phyloP scores from a whole-genome alignment of 208 protist species.

The Angomonas deanei region DNA sequence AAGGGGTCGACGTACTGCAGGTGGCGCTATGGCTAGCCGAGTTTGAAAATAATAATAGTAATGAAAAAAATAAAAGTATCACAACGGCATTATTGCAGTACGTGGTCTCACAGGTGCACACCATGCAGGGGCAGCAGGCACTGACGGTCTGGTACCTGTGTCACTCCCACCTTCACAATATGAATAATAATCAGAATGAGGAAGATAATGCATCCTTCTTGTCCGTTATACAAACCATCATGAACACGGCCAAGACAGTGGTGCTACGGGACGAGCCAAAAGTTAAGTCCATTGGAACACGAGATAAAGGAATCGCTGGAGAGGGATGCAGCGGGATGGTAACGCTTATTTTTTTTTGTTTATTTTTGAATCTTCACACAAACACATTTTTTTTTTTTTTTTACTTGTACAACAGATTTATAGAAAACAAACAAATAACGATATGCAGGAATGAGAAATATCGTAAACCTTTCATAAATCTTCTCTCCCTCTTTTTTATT shows the following conservation, averaged over 20 bases:
- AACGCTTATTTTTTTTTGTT: neutral
- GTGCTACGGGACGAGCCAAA: no score
- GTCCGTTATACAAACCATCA: no score
- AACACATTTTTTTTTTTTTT: neutral
- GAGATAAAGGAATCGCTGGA: neutral
- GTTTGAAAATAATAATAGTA: neutral
- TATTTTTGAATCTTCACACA: neutral
- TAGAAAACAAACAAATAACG: no score
- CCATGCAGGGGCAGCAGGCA: neutral
- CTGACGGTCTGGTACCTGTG: no score
- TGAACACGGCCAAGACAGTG: no score
- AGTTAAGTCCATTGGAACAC: neutral
- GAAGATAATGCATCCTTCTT: no score
- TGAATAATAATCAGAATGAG: no score
- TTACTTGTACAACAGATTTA: neutral
- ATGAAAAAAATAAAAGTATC: neutral
- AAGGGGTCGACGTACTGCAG: neutral
- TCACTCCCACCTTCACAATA: no score
- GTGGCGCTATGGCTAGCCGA: neutral
- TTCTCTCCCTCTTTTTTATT: constrained; percentile 10
- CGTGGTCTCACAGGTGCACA: neutral
- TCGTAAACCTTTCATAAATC: neutral
- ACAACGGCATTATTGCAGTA: neutral
- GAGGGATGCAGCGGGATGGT: neutral
- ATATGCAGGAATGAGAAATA: no score